These are phyloP conservation scores for Puccinia triticina DNA, from an alignment of 1,284 basidiomycete species.

Conservation along the genomic window DNA sequence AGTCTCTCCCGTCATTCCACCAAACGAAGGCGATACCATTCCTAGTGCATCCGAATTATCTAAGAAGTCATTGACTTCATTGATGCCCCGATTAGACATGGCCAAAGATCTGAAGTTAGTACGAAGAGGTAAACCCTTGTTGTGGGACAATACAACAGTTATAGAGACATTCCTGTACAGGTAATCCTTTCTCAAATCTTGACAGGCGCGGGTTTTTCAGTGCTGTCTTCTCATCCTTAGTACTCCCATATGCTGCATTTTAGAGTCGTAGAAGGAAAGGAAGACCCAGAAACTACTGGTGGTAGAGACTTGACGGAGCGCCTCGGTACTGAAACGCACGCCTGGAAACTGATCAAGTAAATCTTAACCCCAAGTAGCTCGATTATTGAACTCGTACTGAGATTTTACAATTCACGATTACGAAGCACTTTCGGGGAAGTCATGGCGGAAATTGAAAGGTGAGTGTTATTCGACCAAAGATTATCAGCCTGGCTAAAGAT, in stretches of 20 bases:
- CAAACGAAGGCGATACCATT: constrained; percentile 29
- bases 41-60: constrained; percentile 26
- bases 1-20: background rate
- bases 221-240: background rate
- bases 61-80: constrained; percentile 15
- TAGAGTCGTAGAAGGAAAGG: constrained; percentile 34
- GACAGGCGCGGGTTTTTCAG: background rate
- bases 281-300: constrained; percentile 35
- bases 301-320: constrained; percentile 25
- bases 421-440: constrained; percentile 14
- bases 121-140: constrained; percentile 33
- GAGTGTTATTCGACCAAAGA: background rate
- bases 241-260: background rate
- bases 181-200: constrained; percentile 1
- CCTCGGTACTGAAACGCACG: constrained; percentile 26
- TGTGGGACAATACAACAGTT: constrained; percentile 41
- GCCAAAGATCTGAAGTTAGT: constrained; percentile 40
- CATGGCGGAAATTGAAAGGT: background rate
- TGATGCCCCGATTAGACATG: constrained; percentile 28
- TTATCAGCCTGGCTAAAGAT: background rate
- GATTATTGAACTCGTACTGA: background rate
- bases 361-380: background rate
- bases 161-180: constrained; percentile 46
- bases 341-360: constrained; percentile 28
- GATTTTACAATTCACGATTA: background rate